phyloP scores from a whole-genome alignment of 257 asterid genomes.

The Solanum ossicruentum region DNA sequence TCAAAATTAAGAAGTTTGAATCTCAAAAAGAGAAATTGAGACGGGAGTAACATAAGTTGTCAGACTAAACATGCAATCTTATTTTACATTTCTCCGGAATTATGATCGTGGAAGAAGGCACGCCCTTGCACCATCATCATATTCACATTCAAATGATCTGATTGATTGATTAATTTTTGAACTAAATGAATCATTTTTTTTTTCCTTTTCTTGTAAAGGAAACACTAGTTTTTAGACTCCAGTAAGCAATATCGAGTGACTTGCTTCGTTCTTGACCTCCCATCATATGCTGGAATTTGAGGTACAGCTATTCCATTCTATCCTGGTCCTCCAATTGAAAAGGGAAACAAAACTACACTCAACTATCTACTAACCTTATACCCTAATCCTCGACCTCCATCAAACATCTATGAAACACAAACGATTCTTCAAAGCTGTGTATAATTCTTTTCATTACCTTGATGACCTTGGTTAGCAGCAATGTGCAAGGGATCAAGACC shows the following conservation, averaged over 20 bases:
- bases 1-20: too few relatives aligned
- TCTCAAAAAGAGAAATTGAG: neutral
- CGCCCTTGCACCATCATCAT: too few relatives aligned
- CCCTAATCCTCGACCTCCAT: too few relatives aligned
- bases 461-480: conserved; percentile 54
- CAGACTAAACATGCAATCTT: neutral
- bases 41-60: neutral
- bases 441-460: conserved; percentile 13
- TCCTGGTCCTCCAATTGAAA: neutral
- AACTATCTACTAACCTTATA: neutral
- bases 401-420: neutral
- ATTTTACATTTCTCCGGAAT: neutral
- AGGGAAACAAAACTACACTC: neutral
- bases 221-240: neutral
- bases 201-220: neutral
- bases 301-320: neutral
- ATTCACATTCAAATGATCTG: neutral
- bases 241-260: neutral
- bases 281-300: neutral
- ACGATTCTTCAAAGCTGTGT: neutral
- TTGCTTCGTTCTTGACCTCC: neutral
- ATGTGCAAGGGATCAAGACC: conserved; percentile 48
- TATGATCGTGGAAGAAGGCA: too few relatives aligned
- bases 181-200: neutral
- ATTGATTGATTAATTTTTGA: neutral